phyloP scores from a whole-genome alignment of 73 alveolate genomes.

The Blepharisma stoltei region DNA sequence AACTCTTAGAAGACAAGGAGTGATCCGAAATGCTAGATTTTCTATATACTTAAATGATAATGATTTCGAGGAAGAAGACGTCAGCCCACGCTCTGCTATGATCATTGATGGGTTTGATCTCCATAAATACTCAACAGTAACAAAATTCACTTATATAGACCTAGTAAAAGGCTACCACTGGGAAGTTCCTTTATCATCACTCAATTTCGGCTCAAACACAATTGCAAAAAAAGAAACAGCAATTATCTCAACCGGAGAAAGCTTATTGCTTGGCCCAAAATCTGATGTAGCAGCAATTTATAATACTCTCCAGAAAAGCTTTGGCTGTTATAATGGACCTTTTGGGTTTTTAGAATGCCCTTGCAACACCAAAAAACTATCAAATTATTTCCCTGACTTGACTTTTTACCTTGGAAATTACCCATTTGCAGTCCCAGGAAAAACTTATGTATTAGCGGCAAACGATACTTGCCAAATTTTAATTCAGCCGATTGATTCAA shows the following conservation, averaged over 20 bases:
- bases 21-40: neutral
- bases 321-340: neutral
- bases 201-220: too few species aligned
- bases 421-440: neutral
- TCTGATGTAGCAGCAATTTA: neutral
- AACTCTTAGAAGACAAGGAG: neutral
- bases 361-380: neutral
- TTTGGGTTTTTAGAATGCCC: neutral
- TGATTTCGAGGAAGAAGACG: too few species aligned
- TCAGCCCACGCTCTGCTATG: too few species aligned
- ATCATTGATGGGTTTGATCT: too few species aligned
- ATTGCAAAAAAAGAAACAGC: neutral
- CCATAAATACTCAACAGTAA: too few species aligned
- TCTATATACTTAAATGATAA: neutral
- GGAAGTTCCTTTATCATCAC: too few species aligned
- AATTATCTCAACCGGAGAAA: neutral
- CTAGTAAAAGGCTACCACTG: too few species aligned
- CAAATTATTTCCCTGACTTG: neutral
- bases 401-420: neutral
- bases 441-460: neutral
- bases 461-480: neutral
- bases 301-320: neutral
- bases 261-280: slow-evolving; percentile 5
- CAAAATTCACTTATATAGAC: too few species aligned
- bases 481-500: too few species aligned